These are phyloP conservation scores for Exophiala sp. DNA, from an alignment of 2,329 filamentous ascomycete genomes.

Conservation along the genomic window DNA sequence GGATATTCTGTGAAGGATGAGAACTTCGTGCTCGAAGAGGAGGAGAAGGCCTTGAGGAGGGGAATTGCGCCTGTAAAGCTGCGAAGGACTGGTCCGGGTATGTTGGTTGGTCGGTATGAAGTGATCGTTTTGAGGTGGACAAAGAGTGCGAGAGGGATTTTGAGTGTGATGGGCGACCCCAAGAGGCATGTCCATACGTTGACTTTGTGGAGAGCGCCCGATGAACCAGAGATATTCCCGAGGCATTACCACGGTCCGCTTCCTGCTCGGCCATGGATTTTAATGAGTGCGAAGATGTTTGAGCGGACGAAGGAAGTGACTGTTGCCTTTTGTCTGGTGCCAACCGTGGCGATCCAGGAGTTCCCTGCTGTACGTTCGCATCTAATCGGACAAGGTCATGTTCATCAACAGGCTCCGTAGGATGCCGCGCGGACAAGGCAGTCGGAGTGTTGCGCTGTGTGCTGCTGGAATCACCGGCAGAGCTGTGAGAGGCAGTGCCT, in stretches of 20 bases:
- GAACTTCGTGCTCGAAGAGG: slow-evolving; percentile 40
- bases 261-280: slow-evolving; percentile 15
- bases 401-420: slow-evolving; percentile 16
- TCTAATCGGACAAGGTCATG: slow-evolving; percentile 7
- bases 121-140: slow-evolving; percentile 11
- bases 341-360: slow-evolving; percentile 7
- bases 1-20: slow-evolving; percentile 37
- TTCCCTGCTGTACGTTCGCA: slow-evolving; percentile 2
- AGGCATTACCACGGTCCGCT: slow-evolving; percentile 1
- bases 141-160: slow-evolving; percentile 25
- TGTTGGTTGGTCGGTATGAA: slow-evolving; percentile 32
- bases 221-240: slow-evolving; percentile 6
- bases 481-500: slow-evolving; percentile 5
- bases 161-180: slow-evolving; percentile 22
- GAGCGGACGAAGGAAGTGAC: slow-evolving; percentile 13
- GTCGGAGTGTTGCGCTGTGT: slow-evolving; percentile 23
- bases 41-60: slow-evolving; percentile 38
- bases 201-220: slow-evolving; percentile 17
- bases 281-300: slow-evolving; percentile 21
- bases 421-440: slow-evolving; percentile 15
- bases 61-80: slow-evolving; percentile 40
- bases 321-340: slow-evolving; percentile 7
- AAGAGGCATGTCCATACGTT: slow-evolving; percentile 13
- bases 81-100: slow-evolving; percentile 47
- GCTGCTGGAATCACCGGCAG: slow-evolving; percentile 11